Evolutionary conservation across 2,329 filamentous ascomycete species (phyloP), one percentile per base, ranked within the genome.

Genomic region (Ciborinia camelliae): DNA sequence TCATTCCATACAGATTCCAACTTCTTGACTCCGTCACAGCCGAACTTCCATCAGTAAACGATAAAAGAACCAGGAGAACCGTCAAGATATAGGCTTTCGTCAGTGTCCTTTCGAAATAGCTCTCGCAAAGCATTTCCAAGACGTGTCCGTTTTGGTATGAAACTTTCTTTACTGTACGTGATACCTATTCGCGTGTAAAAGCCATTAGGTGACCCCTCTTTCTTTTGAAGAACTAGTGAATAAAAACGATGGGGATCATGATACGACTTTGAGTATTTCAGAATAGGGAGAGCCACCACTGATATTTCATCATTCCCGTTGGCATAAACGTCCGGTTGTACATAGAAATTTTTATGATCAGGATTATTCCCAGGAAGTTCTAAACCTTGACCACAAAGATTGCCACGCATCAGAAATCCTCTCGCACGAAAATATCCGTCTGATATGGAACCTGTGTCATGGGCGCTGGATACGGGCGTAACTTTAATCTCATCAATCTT

Each of bases 161-260:
- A 55, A n/a, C 2, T n/a, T 2, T 6, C 4, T 3, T 0, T 0
- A 7, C 3, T 7, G 2, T 0, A 0, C 37, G 1, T 26, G 3
- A 0, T 1, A 5, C 53, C 53, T 43, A 43, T 43, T 20, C 53
- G 53, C 3, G 37, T 57, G 7, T 57, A 57, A n/a, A 43, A 57
- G 37, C 37, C 37, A 30, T 57, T 30, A 30, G 53, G 37, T 14
- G 37, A 43, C 37, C 26, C 26, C 0, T 4, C 26, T 14, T 26
- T 41, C 37, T 41, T 3, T 10, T 57, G 26, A n/a, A 57, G 37
- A n/a, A 43, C 9, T 43, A 43, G 20, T n/a, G 37, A 37, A 6
- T 55, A 1, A 41, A 41, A 41, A 7, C 35, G 15, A 20, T 2
- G 0, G 10, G 8, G 3, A 6, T 20, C 48, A 32, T 2, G 0